Percentiles rank a stretch among this genome's conserved stretches.
These are phyloP conservation scores for Plasmodium adleri DNA, from an alignment of 169 alveolate species.

Conservation along the genomic window DNA sequence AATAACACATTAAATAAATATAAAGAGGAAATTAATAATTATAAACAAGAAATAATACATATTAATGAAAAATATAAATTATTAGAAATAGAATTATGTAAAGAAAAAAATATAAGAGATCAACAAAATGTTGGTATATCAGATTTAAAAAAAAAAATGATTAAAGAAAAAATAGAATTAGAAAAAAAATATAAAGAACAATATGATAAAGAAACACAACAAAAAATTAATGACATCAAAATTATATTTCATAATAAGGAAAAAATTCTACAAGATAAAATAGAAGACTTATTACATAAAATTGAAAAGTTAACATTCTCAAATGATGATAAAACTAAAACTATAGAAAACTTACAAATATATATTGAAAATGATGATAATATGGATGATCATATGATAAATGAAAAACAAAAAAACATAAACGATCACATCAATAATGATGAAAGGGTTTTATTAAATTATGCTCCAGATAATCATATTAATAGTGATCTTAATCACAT, in stretches of 20 bases:
- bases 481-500: no score
- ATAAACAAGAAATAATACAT: conserved; percentile 25
- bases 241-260: conserved; percentile 32
- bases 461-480: no score
- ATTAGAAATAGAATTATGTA: conserved; percentile 36
- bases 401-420: not conserved
- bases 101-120: conserved; percentile 33
- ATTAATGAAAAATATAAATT: conserved; percentile 41
- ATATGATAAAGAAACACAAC: conserved; percentile 46
- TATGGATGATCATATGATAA: not conserved
- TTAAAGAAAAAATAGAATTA: conserved; percentile 42
- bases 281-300: conserved; percentile 22
- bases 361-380: not conserved
- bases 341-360: not conserved
- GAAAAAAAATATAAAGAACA: conserved; percentile 41
- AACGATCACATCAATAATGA: not conserved
- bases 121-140: conserved; percentile 21
- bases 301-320: conserved; percentile 43
- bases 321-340: conserved; percentile 33
- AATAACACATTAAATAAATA: conserved; percentile 38
- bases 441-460: not conserved
- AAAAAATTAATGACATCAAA: conserved; percentile 38
- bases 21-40: conserved; percentile 33
- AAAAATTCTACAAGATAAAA: conserved; percentile 34
- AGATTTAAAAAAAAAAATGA: conserved; percentile 30